A percentile compares a stretch with the other conserved stretches of the same genome.
Conservation (phyloP, 257 asterid species). For the Osmanthus fragrans region DNA sequence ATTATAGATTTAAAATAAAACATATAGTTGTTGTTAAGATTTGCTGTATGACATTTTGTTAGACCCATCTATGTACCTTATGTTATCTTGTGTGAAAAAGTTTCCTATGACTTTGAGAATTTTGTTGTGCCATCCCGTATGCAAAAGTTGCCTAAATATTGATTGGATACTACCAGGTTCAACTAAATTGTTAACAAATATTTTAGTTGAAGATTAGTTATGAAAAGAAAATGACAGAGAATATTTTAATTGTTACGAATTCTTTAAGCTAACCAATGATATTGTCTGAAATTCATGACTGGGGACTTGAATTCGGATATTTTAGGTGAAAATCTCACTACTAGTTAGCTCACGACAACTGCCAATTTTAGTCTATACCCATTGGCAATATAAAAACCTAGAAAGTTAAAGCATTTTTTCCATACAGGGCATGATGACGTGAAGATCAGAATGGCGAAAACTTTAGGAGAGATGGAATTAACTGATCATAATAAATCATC, state of each 20-base stretch:
- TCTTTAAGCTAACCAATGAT: background rate
- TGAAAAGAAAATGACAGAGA: background rate
- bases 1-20: background rate
- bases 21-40: background rate
- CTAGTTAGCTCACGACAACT: background rate
- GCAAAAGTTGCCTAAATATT: background rate
- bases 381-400: background rate
- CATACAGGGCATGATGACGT: constrained; percentile 52
- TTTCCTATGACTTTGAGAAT: background rate
- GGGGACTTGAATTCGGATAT: background rate
- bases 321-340: background rate
- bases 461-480: constrained; percentile 62
- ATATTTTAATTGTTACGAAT: background rate
- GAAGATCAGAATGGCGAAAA: constrained; percentile 58
- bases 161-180: background rate
- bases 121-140: background rate
- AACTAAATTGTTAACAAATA: background rate
- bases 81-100: background rate
- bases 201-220: background rate
- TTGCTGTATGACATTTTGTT: background rate
- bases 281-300: background rate
- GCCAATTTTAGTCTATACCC: background rate
- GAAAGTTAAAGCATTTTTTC: constrained; percentile 11
- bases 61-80: background rate
- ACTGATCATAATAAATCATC: constrained; percentile 60